Percentiles rank a stretch among this genome's conserved stretches.
These are phyloP conservation scores for Wallacemonas collosoma DNA, from an alignment of 208 protist genomes.

Conservation along the genomic window DNA sequence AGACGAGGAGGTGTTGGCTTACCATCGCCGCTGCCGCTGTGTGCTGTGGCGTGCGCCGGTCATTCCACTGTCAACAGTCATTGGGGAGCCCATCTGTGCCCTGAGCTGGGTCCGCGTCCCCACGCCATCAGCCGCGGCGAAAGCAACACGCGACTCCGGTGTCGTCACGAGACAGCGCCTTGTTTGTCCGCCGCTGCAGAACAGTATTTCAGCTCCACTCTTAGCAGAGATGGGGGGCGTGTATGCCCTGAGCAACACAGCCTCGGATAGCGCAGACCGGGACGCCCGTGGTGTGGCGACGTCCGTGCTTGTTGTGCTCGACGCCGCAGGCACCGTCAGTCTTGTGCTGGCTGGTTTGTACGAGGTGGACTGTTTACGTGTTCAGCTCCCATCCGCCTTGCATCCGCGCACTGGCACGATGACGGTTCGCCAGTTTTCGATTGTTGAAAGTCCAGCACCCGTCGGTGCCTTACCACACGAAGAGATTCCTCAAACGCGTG, in stretches of 20 bases:
- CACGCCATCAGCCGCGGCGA: background rate
- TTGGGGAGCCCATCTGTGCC: slow-evolving; percentile 6
- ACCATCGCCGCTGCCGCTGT: background rate
- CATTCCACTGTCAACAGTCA: background rate
- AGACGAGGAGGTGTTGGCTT: background rate
- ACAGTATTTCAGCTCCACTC: slow-evolving; percentile 26
- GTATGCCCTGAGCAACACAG: slow-evolving; percentile 9
- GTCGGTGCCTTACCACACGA: no score
- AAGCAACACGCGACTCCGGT: no score
- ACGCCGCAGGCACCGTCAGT: slow-evolving; percentile 46
- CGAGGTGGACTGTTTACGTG: slow-evolving; percentile 37
- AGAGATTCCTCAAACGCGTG: no score
- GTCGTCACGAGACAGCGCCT: no score
- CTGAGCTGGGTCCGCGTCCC: slow-evolving; percentile 16
- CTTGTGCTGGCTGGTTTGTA: slow-evolving; percentile 62
- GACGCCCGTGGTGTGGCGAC: background rate
- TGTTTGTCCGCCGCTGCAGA: slow-evolving; percentile 26
- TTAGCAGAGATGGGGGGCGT: slow-evolving; percentile 32
- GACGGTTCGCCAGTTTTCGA: slow-evolving; percentile 21
- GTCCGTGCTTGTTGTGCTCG: slow-evolving; percentile 53
- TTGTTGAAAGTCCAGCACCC: background rate
- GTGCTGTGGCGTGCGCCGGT: background rate
- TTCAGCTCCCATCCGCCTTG: slow-evolving; percentile 23
- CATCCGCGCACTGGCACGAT: slow-evolving; percentile 8
- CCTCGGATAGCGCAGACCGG: background rate